Conservation (phyloP, 352 stramenopile genomes). For the Poterioochromonas sp. region DNA sequence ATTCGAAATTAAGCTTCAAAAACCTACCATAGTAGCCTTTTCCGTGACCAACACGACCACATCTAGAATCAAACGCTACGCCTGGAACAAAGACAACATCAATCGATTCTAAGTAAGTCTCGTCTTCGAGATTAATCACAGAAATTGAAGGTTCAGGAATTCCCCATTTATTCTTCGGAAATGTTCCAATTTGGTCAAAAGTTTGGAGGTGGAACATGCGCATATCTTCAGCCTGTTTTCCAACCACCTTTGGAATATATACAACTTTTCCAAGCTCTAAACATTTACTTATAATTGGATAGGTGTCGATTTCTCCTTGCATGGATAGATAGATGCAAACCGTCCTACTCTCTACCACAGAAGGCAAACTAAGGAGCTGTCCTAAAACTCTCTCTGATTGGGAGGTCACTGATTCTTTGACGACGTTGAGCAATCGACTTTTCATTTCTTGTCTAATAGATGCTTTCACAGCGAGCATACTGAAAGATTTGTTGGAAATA, state of each 20-base stretch:
- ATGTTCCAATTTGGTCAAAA: conserved; percentile 10
- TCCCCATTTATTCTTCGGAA: conserved; percentile 24
- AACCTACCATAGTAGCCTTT: conserved; percentile 33
- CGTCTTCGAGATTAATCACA: neutral
- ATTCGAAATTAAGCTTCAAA: neutral
- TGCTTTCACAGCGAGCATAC: too few species aligned
- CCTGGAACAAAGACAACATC: conserved; percentile 31
- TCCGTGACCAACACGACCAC: conserved; percentile 27
- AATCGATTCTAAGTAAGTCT: neutral
- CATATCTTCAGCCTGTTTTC: neutral
- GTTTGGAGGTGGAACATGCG: neutral
- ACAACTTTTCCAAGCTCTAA: neutral
- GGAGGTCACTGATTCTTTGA: neutral
- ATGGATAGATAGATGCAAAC: neutral
- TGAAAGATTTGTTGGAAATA: too few species aligned
- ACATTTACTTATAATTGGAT: neutral
- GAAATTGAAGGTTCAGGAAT: conserved; percentile 26
- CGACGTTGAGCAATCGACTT: neutral
- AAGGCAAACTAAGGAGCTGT: neutral
- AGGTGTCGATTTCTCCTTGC: neutral
- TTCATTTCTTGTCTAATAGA: neutral
- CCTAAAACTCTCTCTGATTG: neutral
- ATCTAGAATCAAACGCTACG: conserved; percentile 24
- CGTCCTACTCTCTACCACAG: neutral
- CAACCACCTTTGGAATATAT: conserved; percentile 14